Base-by-base conservation (phyloP, 2,329 filamentous ascomycete genomes). In the Alternaria gaisen region DNA sequence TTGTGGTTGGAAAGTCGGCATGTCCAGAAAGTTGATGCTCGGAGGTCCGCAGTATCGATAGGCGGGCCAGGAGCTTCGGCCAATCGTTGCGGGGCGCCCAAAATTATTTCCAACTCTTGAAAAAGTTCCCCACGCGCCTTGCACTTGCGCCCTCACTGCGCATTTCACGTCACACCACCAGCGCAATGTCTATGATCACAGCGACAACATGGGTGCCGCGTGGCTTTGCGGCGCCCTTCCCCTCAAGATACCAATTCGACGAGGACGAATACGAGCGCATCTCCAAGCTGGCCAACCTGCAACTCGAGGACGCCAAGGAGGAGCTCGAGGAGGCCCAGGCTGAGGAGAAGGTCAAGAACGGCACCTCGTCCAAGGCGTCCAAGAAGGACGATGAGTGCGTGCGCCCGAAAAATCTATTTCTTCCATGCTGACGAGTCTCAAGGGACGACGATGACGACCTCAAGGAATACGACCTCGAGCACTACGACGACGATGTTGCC, bases 401-500 rank as follows among this genome's bases (percentile, higher is more conserved):
- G 36, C 36, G 30, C 16, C 2, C 8, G 26, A 9, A n/a, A 12
- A 18, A 14, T 5, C 9, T 53, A 24, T 34, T 14, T n/a, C 14
- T 24, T 16, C 7, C 48, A 22, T 3, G 47, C 67, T 75, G 56
- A 75, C 53, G 14, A 7, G 30, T 28, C 36, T 9, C 20, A 42
- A 80, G 77, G 48, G 79, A 80, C 59, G 73, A 76, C 22, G 93
- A 97, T 74, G 92, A 96, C 68, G 94, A 97, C 77, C 85, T 99
- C 51, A 95, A 94, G 80, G 93, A 99, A 80, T 99, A 97, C 80
- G 90, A 99, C 76, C 86, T 99, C 56, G 94, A 98, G 66, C 89
- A 97, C 79, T 99, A 99, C 79, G 95, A 99, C 72, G 91, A 95
- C 69, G 91, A 95, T 47, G 87, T 89, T 8, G 85, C 87, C 14